A percentile compares a stretch with the other conserved stretches of the same genome.
Conservation (phyloP, 140 eudicot genomes). For the Bidens hawaiensis region DNA sequence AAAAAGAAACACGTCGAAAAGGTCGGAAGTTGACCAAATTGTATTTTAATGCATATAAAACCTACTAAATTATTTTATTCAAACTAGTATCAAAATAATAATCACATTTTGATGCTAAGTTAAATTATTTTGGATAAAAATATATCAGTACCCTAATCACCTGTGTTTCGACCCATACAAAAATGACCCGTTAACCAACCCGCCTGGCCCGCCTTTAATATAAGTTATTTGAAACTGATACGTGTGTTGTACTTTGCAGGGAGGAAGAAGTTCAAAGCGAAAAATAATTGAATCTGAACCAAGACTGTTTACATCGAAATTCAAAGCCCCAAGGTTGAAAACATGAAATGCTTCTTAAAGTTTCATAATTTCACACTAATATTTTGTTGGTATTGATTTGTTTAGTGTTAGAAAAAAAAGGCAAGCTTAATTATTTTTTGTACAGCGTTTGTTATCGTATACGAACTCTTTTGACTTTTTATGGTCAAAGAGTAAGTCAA, state of each 20-base stretch:
- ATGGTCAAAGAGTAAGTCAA: slow-evolving; percentile 8
- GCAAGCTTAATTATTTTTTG: background rate
- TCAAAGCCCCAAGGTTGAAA: slow-evolving; percentile 78
- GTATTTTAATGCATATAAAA: too few relatives aligned
- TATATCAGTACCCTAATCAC: too few relatives aligned
- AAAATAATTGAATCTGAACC: slow-evolving; percentile 44
- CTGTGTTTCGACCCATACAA: too few relatives aligned
- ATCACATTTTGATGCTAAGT: too few relatives aligned
- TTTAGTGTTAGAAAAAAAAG: background rate
- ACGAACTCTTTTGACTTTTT: background rate
- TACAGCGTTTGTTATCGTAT: background rate
- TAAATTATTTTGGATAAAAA: too few relatives aligned
- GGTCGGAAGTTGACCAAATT: too few relatives aligned
- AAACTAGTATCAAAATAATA: too few relatives aligned
- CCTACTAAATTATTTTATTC: too few relatives aligned
- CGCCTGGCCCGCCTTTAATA: background rate
- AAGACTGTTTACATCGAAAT: slow-evolving; percentile 56
- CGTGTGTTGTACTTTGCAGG: slow-evolving; percentile 31
- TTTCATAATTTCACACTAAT: background rate
- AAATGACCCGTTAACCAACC: too few relatives aligned
- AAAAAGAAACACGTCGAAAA: too few relatives aligned
- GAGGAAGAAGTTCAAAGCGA: slow-evolving; percentile 55
- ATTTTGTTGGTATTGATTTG: background rate
- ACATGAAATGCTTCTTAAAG: slow-evolving; percentile 3
- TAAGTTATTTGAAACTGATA: background rate